These are phyloP conservation scores for Cyclanthera cordifolia DNA, from an alignment of 306 rosid species.

Conservation along the genomic window DNA sequence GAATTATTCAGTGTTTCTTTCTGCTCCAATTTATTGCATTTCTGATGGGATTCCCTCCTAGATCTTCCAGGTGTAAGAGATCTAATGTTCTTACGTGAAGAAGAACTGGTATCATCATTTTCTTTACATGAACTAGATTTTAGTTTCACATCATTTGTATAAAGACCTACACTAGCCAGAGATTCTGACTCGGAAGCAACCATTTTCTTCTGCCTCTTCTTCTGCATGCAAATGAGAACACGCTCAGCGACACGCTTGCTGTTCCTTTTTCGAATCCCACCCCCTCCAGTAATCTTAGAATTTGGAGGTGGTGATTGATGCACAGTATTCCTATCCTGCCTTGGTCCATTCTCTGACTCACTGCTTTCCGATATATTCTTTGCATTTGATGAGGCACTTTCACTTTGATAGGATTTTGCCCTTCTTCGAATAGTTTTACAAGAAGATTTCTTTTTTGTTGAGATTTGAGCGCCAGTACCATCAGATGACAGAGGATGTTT, in stretches of 20 bases:
- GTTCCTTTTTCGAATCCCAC: constrained; percentile 63
- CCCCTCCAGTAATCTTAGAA: constrained; percentile 41
- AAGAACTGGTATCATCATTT: constrained; percentile 34
- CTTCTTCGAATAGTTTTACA: constrained; percentile 43
- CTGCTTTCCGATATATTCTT: constrained; percentile 80
- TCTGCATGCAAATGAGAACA: constrained; percentile 75
- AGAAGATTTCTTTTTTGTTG: constrained; percentile 45
- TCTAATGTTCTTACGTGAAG: constrained; percentile 28
- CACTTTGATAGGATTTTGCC: constrained; percentile 60
- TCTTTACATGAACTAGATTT: constrained; percentile 33
- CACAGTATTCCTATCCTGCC: constrained; percentile 38
- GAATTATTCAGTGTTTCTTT: constrained; percentile 43
- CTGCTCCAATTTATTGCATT: constrained; percentile 27
- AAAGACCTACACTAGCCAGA: constrained; percentile 43
- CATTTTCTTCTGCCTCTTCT: constrained; percentile 73
- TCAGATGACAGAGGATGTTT: constrained; percentile 34
- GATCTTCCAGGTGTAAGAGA: constrained; percentile 27
- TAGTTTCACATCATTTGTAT: constrained; percentile 31
- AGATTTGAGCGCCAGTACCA: constrained; percentile 28
- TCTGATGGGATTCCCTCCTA: constrained; percentile 29
- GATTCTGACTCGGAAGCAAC: constrained; percentile 71
- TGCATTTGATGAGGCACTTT: constrained; percentile 89
- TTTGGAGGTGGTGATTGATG: constrained; percentile 44
- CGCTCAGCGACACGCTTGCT: constrained; percentile 95
- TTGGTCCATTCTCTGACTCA: constrained; percentile 81